Base-by-base conservation (phyloP, 345 rosid genomes). In the Balakata baccata region DNA sequence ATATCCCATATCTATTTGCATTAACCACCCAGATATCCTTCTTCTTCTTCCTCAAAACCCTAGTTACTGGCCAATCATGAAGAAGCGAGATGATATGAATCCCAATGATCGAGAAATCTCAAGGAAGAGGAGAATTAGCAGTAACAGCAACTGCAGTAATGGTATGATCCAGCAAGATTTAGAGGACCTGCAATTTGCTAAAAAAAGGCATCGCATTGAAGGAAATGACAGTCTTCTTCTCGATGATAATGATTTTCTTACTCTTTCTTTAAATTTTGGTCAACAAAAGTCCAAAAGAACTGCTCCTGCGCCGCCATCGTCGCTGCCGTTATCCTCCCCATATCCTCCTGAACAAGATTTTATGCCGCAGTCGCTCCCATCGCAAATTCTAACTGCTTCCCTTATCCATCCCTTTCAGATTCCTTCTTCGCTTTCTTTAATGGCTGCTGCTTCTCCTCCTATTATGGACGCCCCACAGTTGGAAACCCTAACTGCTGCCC, bases 211-310 rank as follows among this genome's bases (percentile, higher is more conserved):
- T 6, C 11, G 70, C 2, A 18, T n/a, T 1, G 38, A 58, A 7
- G 14, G 4, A 54, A 3, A 54, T 54, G 47, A 43, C 47, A n/a
- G 8, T 18, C 10, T 5, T 16, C 3, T 18, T 6, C 23, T 7
- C 9, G 49, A 73, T 11, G 75, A 80, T 1, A 20, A 69, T 1
- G 75, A 72, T 45, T 22, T 70, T 18, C 81, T 84, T 0, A n/a
- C 78, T n/a, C 80, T 84, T 2, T 73, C 80, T 7, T 49, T 79
- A 1, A 75, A 0, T 52, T 62, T 18, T n/a, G 47, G 11, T 45
- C 53, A 18, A 3, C 8, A 8, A 10, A 75, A 13, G 52, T 49
- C 39, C 63, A 34, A 18, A 54, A 54, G 11, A 20, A 16, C 54
- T 6, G 18, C 13, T 43, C 18, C 69, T 46, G 8, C 5, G 12